Evolutionary conservation across 495 filamentous ascomycete species (phyloP).

Genomic region (Talaromyces adpressus): DNA sequence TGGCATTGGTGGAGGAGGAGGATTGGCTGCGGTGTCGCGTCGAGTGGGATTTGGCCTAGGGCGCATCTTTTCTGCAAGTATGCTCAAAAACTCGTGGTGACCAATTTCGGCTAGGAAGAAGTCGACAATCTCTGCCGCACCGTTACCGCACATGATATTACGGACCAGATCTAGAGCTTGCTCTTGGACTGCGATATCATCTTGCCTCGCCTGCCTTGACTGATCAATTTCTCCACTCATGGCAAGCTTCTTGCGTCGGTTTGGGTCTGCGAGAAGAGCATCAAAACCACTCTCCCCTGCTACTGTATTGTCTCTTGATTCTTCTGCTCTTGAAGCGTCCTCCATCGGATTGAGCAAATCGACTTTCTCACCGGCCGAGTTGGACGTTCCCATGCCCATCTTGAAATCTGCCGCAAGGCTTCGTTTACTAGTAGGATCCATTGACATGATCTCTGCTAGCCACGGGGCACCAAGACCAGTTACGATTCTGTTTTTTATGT

Average conservation of each 20-base stretch:
- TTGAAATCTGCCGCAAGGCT: slow-evolving; percentile 35
- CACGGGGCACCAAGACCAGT: slow-evolving; percentile 70
- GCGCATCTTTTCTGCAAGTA: slow-evolving; percentile 65
- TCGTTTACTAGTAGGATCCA: slow-evolving; percentile 30
- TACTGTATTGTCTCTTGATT: slow-evolving; percentile 59
- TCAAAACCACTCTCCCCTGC: slow-evolving; percentile 33
- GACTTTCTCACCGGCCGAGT: slow-evolving; percentile 59
- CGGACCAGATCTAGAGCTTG: slow-evolving; percentile 82
- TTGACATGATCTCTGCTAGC: slow-evolving; percentile 68
- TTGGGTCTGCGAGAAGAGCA: slow-evolving; percentile 32
- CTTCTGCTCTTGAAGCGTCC: slow-evolving; percentile 50
- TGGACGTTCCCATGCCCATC: slow-evolving; percentile 53
- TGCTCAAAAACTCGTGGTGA: slow-evolving; percentile 65
- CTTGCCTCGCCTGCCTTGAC: slow-evolving; percentile 52
- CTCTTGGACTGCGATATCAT: slow-evolving; percentile 81
- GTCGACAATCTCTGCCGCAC: slow-evolving; percentile 73
- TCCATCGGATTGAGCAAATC: slow-evolving; percentile 57
- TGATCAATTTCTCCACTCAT: slow-evolving; percentile 42
- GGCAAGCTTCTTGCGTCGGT: slow-evolving; percentile 37
- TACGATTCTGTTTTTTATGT: slow-evolving; percentile 66
- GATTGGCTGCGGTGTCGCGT: slow-evolving; percentile 20
- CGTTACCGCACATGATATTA: slow-evolving; percentile 73
- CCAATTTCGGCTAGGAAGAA: slow-evolving; percentile 70
- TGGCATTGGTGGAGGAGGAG: slow-evolving; percentile 37
- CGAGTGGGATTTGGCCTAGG: slow-evolving; percentile 42